Base-by-base conservation (phyloP, 331 rosid species). In the Pyrus hybrid region DNA sequence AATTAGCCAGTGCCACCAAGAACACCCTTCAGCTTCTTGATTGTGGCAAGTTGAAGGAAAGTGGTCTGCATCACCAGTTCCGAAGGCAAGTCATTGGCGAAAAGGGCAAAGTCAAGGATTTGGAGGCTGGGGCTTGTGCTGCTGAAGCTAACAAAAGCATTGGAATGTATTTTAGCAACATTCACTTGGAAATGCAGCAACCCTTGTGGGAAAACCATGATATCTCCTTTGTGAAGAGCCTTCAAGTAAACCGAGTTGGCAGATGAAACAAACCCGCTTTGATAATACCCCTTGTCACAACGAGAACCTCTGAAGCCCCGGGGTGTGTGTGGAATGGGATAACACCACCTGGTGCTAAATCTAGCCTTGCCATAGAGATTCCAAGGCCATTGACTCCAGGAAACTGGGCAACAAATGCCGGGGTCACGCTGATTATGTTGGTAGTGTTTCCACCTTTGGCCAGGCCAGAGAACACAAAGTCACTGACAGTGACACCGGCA, bases 311-410 rank as follows among this genome's bases (percentile, higher is more conserved):
- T 23, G 83, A 79, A 17, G 96, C 98, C 43, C 83, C 91, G 0
- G 97, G 96, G 56, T 93, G 97, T 3, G 97, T 91, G 84, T 93
- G 98, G 0, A 93, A 47, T 28, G 98, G 98, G 57, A 93, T 85
- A n/a, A 93, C 98, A 16, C 97, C 98, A 2, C 70, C 72, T 3
- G 90, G 87, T 4, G 78, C 92, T 3, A 93, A 54, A 88, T 93
- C 98, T 5, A 93, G 68, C 80, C 96, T 71, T 29, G 85, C 89
- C 0, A 84, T 66, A 0, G 98, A 93, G 56, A 91, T 60, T 3
- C 91, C 98, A 7, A 91, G 93, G 6, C 97, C 93, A 25, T 93
- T 93, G 1, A 93, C 65, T 5, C 87, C 96, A 0, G 96, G 93
- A 54, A 85, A 91, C 56, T 93, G 96, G 7, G 43, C 86, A 26